Evolutionary conservation across 805 yeast species (phyloP).

Genomic region (Cyberlindnera xylosilytica): DNA sequence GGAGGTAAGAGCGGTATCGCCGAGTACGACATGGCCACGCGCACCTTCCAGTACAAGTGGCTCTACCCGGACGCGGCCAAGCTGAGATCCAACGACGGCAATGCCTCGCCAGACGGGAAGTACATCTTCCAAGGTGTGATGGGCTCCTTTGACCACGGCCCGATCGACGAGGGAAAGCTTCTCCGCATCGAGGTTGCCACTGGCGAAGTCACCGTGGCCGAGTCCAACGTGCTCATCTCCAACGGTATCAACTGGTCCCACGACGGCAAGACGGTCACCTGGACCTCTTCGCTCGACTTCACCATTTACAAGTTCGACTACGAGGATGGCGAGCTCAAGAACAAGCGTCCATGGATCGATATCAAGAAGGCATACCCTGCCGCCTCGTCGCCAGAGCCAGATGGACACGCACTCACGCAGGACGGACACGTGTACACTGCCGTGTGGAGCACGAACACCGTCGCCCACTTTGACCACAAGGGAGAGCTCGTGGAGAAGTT

Average conservation of each 20-base stretch:
- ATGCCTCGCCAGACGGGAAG: conserved; percentile 71
- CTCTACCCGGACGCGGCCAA: conserved; percentile 34
- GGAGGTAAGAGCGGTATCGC: conserved; percentile 70
- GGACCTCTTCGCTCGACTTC: conserved; percentile 50
- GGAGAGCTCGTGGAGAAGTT: conserved; percentile 53
- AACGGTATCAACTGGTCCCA: conserved; percentile 67
- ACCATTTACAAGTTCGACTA: conserved; percentile 48
- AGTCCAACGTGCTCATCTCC: conserved; percentile 43
- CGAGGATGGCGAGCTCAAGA: conserved; percentile 37
- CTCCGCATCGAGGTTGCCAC: conserved; percentile 38
- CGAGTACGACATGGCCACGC: conserved; percentile 41
- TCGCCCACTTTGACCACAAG: conserved; percentile 46
- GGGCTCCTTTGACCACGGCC: conserved; percentile 49
- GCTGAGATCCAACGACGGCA: conserved; percentile 79
- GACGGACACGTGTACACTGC: conserved; percentile 58
- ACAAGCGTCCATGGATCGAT: conserved; percentile 39
- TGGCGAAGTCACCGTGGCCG: conserved; percentile 29
- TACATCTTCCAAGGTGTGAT: conserved; percentile 76
- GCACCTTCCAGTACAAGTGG: conserved; percentile 35
- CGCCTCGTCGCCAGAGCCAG: conserved; percentile 60
- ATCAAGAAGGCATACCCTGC: conserved; percentile 28
- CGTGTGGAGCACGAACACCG: conserved; percentile 57
- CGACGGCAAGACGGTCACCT: conserved; percentile 40
- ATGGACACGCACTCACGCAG: conserved; percentile 65
- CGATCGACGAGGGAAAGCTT: conserved; percentile 49